Conservation (phyloP, 306 rosid genomes). For the Vachellia pachyceras region DNA sequence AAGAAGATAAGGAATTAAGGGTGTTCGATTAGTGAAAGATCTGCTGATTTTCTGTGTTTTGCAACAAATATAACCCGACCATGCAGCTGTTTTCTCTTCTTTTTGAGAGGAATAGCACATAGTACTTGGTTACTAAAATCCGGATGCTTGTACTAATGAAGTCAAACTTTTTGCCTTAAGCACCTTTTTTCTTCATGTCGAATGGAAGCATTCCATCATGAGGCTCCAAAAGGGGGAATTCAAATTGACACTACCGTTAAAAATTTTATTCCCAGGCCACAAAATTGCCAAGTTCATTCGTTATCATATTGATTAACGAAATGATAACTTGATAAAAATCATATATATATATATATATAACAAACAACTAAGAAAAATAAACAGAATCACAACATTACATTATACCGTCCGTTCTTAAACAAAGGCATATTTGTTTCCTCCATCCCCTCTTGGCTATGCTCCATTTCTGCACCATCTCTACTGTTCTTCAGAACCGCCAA, state of each 20-base stretch:
- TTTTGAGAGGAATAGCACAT: background rate
- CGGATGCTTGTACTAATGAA: background rate
- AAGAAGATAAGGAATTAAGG: background rate
- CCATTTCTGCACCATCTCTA: conserved; percentile 24
- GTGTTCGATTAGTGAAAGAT: conserved; percentile 6
- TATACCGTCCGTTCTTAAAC: conserved; percentile 74
- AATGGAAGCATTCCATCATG: background rate
- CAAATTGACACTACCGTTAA: background rate
- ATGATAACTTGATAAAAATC: background rate
- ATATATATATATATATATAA: background rate
- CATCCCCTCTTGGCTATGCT: conserved; percentile 26
- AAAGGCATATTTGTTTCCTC: conserved; percentile 39
- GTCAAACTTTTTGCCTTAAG: background rate
- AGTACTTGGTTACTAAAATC: background rate
- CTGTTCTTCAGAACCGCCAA: conserved; percentile 40
- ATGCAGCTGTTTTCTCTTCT: background rate
- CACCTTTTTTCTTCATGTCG: background rate
- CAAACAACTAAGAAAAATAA: background rate
- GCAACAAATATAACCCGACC: background rate
- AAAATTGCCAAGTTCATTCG: background rate
- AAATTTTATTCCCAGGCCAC: background rate
- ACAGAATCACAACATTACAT: conserved; percentile 58
- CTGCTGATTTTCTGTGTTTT: background rate
- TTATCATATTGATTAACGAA: background rate
- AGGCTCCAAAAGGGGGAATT: background rate